Evolutionary conservation across 352 stramenopile genomes (phyloP), one percentile per base, ranked within the genome.

Genomic region (Saprolegnia parasitica): DNA sequence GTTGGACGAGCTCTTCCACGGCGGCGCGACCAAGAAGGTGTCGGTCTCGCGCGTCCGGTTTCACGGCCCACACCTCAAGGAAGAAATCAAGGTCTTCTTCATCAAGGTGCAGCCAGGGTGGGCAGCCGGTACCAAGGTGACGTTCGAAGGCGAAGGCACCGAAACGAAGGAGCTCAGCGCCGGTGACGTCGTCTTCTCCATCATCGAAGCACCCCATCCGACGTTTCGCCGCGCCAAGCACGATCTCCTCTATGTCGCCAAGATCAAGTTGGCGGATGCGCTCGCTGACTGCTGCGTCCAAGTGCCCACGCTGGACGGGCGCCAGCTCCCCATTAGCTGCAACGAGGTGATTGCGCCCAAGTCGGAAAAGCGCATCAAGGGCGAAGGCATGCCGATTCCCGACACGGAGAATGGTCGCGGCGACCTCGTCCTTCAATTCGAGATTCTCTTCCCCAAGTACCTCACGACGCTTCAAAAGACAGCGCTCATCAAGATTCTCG

Each of bases 321-420:
- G 95, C 26, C 87, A 96, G 72, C 94, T 99, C 63, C 85, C 81
- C 26, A 90, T 99, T 40, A 89, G 91, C 29, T 95, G 95, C 65
- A 89, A 98, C 73, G 92, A 95, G 71, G 89, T 99, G 35, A 95
- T 96, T 16, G 86, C 90, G 68, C 90, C 90, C 9, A 84, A 84
- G 65, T 83, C 96, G 54, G 90, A 98, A 23, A 91, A 98, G 73
- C 64, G 95, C 56, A 81, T 99, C 50, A 86, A 87, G 66, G 87
- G 95, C 40, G 97, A 99, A 77, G 96, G 96, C 65, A 99, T 99
- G 96, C 95, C 96, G 13, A 74, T 97, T 35, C 76, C 91, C 0
- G 40, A 56, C 16, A n/a, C 20, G 21, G 65, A 65, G 6, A 76
- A 66, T 18, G 74, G 78, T 32, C 95, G 89, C 67, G 96, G 96